Percentiles rank a stretch among this genome's conserved stretches.
Evolutionary conservation across 208 protist species (phyloP).

Genomic region (Leishmania martiniquensis): DNA sequence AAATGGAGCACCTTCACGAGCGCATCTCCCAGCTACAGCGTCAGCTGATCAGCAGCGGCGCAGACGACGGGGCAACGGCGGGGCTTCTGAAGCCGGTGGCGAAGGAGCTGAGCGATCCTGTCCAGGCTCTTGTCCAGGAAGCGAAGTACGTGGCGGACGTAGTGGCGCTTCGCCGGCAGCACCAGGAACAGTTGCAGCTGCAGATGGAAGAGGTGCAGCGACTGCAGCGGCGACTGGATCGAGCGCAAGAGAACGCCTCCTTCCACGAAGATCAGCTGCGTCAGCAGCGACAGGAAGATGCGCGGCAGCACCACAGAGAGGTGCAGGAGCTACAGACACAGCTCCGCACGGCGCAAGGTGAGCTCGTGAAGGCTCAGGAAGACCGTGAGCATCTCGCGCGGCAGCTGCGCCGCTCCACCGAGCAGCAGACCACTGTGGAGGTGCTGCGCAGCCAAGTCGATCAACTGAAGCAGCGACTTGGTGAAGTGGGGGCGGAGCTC

Average conservation of each 20-base stretch:
- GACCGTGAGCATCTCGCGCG: slow-evolving; percentile 47
- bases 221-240: slow-evolving; percentile 62
- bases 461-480: slow-evolving; percentile 58
- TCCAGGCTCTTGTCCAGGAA: slow-evolving; percentile 1
- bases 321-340: slow-evolving; percentile 48
- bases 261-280: slow-evolving; percentile 51
- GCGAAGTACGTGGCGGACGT: slow-evolving; percentile 13
- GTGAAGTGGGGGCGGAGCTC: slow-evolving; percentile 58
- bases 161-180: slow-evolving; percentile 25
- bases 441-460: slow-evolving; percentile 59
- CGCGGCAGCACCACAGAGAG: slow-evolving; percentile 42
- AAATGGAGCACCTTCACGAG: slow-evolving; percentile 43
- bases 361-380: slow-evolving; percentile 27
- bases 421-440: slow-evolving; percentile 50
- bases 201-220: slow-evolving; percentile 53
- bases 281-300: slow-evolving; percentile 49
- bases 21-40: slow-evolving; percentile 33
- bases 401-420: slow-evolving; percentile 40
- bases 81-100: neutral
- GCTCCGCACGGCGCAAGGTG: slow-evolving; percentile 34
- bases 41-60: slow-evolving; percentile 4
- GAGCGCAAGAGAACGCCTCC: slow-evolving; percentile 47
- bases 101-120: neutral
- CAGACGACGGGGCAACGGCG: neutral
- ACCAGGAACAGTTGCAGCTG: slow-evolving; percentile 41